Evolutionary conservation across 169 alveolate species (phyloP).

Genomic region (Cytauxzoon felis): DNA sequence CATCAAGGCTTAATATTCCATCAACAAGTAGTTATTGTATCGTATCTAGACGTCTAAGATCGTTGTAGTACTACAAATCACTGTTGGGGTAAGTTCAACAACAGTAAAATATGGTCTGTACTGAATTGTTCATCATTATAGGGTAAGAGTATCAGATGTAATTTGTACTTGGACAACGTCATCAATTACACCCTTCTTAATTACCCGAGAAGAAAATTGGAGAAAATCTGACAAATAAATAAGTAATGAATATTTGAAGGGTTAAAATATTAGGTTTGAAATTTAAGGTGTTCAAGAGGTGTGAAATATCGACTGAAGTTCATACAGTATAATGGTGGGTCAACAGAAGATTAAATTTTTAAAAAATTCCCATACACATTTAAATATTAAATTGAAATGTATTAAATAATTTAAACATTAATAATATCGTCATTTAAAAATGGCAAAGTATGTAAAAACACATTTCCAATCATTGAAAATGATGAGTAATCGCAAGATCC

Average conservation of each 20-base stretch:
- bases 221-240: neutral
- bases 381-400: neutral
- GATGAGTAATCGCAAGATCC: constrained; percentile 66
- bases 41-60: too few species aligned
- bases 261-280: neutral
- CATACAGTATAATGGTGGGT: neutral
- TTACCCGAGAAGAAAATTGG: constrained; percentile 3
- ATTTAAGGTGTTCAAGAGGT: neutral
- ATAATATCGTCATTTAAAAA: neutral
- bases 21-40: too few species aligned
- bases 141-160: constrained; percentile 29
- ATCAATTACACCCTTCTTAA: constrained; percentile 18
- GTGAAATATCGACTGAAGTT: neutral
- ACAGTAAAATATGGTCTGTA: too few species aligned
- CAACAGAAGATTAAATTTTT: too few species aligned
- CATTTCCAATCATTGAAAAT: constrained; percentile 70
- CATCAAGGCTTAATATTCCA: too few species aligned
- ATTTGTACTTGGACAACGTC: neutral
- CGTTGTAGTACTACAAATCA: too few species aligned
- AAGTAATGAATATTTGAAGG: neutral
- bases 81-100: too few species aligned
- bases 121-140: too few species aligned
- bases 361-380: neutral
- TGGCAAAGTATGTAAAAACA: constrained; percentile 78
- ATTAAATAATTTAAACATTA: neutral